phyloP scores from a whole-genome alignment of 169 alveolate species.

The Neospora caninum region DNA sequence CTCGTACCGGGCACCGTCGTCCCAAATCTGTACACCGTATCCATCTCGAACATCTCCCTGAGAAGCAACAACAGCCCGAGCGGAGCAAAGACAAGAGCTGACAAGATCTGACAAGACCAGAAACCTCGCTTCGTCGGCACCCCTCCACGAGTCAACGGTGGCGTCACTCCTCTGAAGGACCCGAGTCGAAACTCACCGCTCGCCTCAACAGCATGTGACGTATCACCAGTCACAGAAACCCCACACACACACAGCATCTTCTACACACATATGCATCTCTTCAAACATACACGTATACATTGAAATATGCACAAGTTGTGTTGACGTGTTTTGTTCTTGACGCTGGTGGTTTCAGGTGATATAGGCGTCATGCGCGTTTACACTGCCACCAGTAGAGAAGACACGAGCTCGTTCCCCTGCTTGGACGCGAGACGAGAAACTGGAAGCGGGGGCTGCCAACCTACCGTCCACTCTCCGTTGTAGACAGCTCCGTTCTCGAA shows the following conservation, averaged over 20 bases:
- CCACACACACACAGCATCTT: background rate
- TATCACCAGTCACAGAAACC: background rate
- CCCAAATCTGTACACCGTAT: slow-evolving; percentile 60
- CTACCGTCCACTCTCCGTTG: slow-evolving; percentile 53
- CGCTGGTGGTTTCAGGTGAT: no score
- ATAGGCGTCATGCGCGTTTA: no score
- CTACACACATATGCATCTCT: background rate
- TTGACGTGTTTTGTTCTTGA: no score
- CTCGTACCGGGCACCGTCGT: slow-evolving; percentile 71
- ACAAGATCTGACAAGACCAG: background rate
- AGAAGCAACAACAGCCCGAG: background rate
- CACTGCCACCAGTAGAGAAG: no score
- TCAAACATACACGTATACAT: background rate
- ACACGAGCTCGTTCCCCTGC: no score
- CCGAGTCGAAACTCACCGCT: no score
- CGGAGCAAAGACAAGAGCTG: background rate
- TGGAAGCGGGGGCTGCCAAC: background rate
- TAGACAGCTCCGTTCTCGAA: slow-evolving; percentile 60
- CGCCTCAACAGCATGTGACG: background rate
- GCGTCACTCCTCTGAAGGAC: no score
- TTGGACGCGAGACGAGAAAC: background rate
- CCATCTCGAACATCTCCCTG: slow-evolving; percentile 51
- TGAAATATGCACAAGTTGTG: background rate
- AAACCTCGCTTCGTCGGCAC: no score
- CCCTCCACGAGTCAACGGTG: no score